A percentile compares a stretch with the other conserved stretches of the same genome.
These are phyloP conservation scores for Carallia pectinifolia DNA, from an alignment of 345 rosid genomes.

Conservation along the genomic window DNA sequence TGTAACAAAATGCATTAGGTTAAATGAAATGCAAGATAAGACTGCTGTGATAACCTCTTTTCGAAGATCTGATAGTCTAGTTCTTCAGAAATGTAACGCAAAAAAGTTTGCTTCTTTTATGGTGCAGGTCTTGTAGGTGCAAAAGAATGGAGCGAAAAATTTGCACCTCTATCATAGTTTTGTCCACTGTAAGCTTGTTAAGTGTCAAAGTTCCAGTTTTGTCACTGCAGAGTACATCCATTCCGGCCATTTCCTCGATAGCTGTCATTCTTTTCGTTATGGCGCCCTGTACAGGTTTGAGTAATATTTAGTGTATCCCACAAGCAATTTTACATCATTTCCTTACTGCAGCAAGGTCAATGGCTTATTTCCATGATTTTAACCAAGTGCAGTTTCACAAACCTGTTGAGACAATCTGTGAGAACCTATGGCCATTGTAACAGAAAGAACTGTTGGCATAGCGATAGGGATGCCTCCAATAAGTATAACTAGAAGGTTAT, in stretches of 20 bases:
- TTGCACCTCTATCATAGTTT: slow-evolving; percentile 68
- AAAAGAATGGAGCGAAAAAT: neutral
- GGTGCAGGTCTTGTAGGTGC: too few species aligned
- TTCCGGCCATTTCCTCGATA: slow-evolving; percentile 97
- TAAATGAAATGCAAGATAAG: neutral
- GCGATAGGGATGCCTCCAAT: slow-evolving; percentile 99
- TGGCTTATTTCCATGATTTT: neutral
- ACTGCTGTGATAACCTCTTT: too few species aligned
- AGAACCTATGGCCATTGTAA: slow-evolving; percentile 93
- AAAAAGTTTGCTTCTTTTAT: too few species aligned
- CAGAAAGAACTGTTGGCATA: slow-evolving; percentile 97
- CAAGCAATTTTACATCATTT: neutral
- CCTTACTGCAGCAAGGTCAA: neutral
- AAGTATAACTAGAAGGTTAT: slow-evolving; percentile 79
- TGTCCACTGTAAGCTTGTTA: slow-evolving; percentile 88
- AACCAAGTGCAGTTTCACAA: neutral
- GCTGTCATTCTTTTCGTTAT: slow-evolving; percentile 97
- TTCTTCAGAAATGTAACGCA: too few species aligned
- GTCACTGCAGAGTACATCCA: slow-evolving; percentile 97
- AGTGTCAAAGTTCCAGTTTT: slow-evolving; percentile 92
- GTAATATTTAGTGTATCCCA: neutral
- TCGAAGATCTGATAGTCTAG: too few species aligned
- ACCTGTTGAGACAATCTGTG: slow-evolving; percentile 86
- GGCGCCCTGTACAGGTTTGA: slow-evolving; percentile 52
- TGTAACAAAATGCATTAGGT: slow-evolving; percentile 21